Evolutionary conservation across 106 monocot species (phyloP), one percentile per base, ranked within the genome.

Genomic region (Dioscorea zingiberensis): DNA sequence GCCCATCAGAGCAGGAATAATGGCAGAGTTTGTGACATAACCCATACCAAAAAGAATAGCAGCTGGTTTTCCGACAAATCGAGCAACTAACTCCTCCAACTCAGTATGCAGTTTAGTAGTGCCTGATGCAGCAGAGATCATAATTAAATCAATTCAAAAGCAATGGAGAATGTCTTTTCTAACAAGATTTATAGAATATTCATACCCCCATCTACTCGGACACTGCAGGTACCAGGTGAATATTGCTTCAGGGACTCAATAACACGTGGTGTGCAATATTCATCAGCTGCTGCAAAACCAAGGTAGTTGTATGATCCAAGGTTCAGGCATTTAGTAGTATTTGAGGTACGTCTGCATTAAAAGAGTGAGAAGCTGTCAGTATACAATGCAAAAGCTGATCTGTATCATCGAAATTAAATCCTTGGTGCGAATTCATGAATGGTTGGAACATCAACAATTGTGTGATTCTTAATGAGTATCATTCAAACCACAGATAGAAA

Each of bases 261-360:
- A 25, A 84, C 97, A 69, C 69, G 88, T 13, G 97, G 97, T 6
- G 91, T 97, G 81, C 97, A 97, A 64, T 86, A 97, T 68, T 91
- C 91, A 77, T 97, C 97, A 22, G 88, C 78, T 10, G 97, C 83
- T 6, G 97, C 97, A 79, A 97, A 97, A 17, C 97, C 97, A 28
- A 97, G 91, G 73, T 97, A 97, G 66, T 91, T 97, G 73, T 97
- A 97, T 32, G 97, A 92, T 62, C 91, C 91, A 17, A 97, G 73
- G 66, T 97, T 97, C 15, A 97, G 83, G 65, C 91, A 97, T 83
- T 67, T 83, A 13, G 53, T 82, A 45, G 73, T 77, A 62, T 88
- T 88, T 59, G 76, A 66, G 27, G 97, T 92, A n/a, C 88, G 88
- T 16, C 97, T 97, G 73, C 83, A 88, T 71, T 14, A 54, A 47